Evolutionary conservation across 148 eudicot species (phyloP).

Genomic region (Pharnaceum exiguum): DNA sequence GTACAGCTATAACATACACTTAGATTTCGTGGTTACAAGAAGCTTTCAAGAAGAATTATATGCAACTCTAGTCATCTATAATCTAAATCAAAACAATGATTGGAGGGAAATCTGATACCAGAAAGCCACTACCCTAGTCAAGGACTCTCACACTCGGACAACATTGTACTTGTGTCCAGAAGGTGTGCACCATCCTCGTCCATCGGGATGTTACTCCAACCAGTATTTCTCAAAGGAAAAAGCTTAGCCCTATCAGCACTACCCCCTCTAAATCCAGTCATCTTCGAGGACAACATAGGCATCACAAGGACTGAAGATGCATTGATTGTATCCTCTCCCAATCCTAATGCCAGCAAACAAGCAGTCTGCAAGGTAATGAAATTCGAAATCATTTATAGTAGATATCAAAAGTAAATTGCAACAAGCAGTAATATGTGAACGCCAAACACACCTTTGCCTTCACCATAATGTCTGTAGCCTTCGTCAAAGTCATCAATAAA

Average conservation of each 20-base stretch:
- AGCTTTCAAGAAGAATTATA: not conserved
- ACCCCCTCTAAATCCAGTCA: conserved; percentile 77
- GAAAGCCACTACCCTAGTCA: conserved; percentile 22
- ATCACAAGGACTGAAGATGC: conserved; percentile 87
- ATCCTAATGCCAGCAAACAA: conserved; percentile 64
- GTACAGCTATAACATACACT: conserved; percentile 25
- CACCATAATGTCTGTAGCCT: conserved; percentile 45
- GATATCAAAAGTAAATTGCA: not conserved
- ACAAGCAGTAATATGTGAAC: not conserved
- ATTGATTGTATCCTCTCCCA: conserved; percentile 79
- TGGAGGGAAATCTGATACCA: not conserved
- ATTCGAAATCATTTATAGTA: not conserved
- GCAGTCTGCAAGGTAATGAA: conserved; percentile 43
- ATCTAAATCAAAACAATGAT: not conserved
- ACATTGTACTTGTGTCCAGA: conserved; percentile 46
- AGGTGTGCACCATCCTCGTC: conserved; percentile 48
- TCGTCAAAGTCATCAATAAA: conserved; percentile 33
- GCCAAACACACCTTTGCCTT: conserved; percentile 61
- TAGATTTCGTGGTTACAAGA: not conserved
- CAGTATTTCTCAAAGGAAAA: conserved; percentile 44
- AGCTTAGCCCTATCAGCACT: conserved; percentile 50
- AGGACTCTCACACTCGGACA: conserved; percentile 31
- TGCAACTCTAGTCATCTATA: conserved; percentile 1
- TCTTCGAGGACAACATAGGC: conserved; percentile 98
- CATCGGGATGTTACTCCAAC: conserved; percentile 64